These are phyloP conservation scores for Lophium mytilinum DNA, from an alignment of 495 filamentous ascomycete species.

Conservation along the genomic window DNA sequence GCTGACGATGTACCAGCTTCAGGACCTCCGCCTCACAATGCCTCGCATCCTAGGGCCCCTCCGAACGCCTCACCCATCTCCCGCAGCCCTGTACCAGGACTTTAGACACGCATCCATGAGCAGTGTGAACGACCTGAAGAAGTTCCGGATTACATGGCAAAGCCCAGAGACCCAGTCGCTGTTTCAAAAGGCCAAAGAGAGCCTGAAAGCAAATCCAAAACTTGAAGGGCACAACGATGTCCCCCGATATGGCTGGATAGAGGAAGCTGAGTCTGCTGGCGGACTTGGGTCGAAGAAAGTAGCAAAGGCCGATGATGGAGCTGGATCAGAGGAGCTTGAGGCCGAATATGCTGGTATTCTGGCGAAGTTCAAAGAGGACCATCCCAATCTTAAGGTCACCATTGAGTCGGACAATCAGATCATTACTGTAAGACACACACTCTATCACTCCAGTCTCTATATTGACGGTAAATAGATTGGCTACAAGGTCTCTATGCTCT, in stretches of 20 bases:
- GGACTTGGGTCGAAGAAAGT: not conserved
- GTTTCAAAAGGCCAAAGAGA: conserved; percentile 12
- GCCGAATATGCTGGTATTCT: conserved; percentile 3
- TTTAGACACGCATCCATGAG: conserved; percentile 14
- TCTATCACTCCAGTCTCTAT: not conserved
- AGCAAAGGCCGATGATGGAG: not conserved
- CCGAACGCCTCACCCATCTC: not conserved
- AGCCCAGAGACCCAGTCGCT: conserved; percentile 10
- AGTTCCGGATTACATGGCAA: conserved; percentile 16
- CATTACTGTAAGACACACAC: not conserved
- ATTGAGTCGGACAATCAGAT: conserved; percentile 10
- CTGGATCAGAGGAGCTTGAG: not conserved
- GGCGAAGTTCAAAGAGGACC: conserved; percentile 4
- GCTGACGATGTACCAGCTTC: conserved; percentile 11
- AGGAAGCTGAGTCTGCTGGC: not conserved
- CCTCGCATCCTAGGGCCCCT: conserved; percentile 20
- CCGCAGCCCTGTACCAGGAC: conserved; percentile 7
- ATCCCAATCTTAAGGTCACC: conserved; percentile 8
- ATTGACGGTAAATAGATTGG: conserved; percentile 4
- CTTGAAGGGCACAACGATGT: conserved; percentile 5
- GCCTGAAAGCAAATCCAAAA: conserved; percentile 6
- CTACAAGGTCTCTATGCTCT: not conserved
- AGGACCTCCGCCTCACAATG: conserved; percentile 21
- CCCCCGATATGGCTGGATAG: conserved; percentile 19
- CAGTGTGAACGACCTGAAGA: conserved; percentile 11